Evolutionary conservation across 2,329 filamentous ascomycete genomes (phyloP), one percentile per base, ranked within the genome.

Genomic region (Diplocarpon mali): DNA sequence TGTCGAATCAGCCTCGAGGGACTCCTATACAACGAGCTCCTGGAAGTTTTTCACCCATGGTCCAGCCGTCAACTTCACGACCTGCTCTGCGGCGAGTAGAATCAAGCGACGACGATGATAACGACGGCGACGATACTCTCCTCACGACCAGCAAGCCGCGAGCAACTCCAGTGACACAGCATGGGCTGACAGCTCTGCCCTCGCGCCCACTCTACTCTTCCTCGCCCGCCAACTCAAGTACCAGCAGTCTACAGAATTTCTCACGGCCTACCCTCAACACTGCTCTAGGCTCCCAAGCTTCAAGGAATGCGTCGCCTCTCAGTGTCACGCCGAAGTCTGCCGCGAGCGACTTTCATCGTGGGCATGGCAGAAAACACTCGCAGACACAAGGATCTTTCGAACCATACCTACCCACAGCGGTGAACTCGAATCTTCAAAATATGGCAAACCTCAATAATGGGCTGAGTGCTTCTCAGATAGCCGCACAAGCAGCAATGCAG

Each of bases 331-430:
- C 65, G 14, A 57, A 55, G 60, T 60, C 60, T 50, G 60, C 60
- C 57, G 48, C 44, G 24, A 43, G 45, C 27, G 57, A 58, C 30
- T 54, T 56, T 35, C 42, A 49, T 17, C 58, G 64, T 63, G 54
- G 68, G 57, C 67, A 83, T 70, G 64, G 75, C 61, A 64, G 80
- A 64, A 80, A 79, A 53, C 75, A 84, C 56, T 85, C 85, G 49
- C 76, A 82, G 54, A 83, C 76, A 8, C 83, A 85, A 60, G 85
- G 85, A 57, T 76, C 80, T 57, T 89, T 89, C 59, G 84, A 89
- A 60, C 77, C 83, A 35, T 79, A 74, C 16, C 67, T 89, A 38
- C 81, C 83, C 16, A 80, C 77, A 63, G 66, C 60, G 65, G 56
- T 55, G 32, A 48, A 44, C 7, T 59, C 72, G 62, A 64, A 67